Base-by-base conservation (phyloP, 2,329 filamentous ascomycete genomes). In the Sclerotinia glacialis region DNA sequence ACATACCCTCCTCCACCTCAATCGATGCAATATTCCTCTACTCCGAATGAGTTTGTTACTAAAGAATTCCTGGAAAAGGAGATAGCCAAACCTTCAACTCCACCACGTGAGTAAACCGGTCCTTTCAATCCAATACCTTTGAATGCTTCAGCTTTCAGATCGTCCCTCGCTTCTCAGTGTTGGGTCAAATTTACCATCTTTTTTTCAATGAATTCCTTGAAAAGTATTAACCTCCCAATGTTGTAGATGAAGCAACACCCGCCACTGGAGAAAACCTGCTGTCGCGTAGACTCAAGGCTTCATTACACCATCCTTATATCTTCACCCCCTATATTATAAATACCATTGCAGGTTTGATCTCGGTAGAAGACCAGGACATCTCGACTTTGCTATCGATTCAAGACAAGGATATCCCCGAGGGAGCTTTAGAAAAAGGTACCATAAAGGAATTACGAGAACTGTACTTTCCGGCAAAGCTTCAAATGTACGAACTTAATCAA, bases 261-360 rank as follows among this genome's bases (percentile, higher is more conserved):
- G 18, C 37, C 14, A 26, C 18, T 23, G 55, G 40, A 28, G 52
- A 59, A 26, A 44, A 46, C 11, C n/a, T 66, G 12, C 23, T 66
- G 26, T 26, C 37, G 6, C 64, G 64, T 28, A 59, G 64, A 42
- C 64, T 66, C 40, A 49, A n/a, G 42, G 37, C 54, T 65, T 65
- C 54, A 31, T 59, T 47, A 8, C 47, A 63, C 28, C 53, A 60
- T 54, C 64, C 67, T 1, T 63, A 66, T 37, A 66, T 69, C 18
- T 69, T 60, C 42, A 50, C 42, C 18, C 68, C 66, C 2, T 59
- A 63, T 16, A 44, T 69, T 21, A 54, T 50, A 21, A 44, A 52
- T 40, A 64, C 66, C 1, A 18, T 63, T 18, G 44, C 66, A 59
- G 31, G 28, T 65, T 16, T 61, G 14, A 40, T 61, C 14, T 61